Conservation (phyloP, 2,329 filamentous ascomycete genomes). For the Calonectria hongkongensis region DNA sequence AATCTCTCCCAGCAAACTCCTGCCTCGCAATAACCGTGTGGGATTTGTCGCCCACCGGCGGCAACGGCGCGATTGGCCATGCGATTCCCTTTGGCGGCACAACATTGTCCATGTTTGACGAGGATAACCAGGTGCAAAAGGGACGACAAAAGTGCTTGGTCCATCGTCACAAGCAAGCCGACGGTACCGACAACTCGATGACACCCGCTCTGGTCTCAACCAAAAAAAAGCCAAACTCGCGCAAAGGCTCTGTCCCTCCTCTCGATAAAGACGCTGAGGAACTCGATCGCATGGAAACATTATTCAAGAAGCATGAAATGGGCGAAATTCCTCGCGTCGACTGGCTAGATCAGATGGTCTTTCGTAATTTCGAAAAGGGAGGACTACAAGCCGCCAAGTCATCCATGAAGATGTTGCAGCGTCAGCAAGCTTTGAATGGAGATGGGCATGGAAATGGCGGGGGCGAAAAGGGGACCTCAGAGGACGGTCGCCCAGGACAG, state of each 20-base stretch:
- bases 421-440: conserved; percentile 64
- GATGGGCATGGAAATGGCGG: conserved; percentile 58
- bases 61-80: conserved; percentile 81
- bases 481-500: conserved; percentile 68
- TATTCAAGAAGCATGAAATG: conserved; percentile 99
- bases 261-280: conserved; percentile 87
- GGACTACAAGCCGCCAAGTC: conserved; percentile 79
- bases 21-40: conserved; percentile 95
- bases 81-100: conserved; percentile 95
- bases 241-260: conserved; percentile 68
- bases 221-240: conserved; percentile 71
- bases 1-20: conserved; percentile 86
- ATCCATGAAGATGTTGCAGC: conserved; percentile 75
- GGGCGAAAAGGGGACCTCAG: conserved; percentile 54
- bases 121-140: conserved; percentile 92
- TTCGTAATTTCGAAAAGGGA: conserved; percentile 89
- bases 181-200: conserved; percentile 86
- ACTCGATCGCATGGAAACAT: conserved; percentile 88
- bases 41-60: conserved; percentile 91
- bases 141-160: conserved; percentile 93
- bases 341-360: conserved; percentile 97
- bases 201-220: conserved; percentile 82
- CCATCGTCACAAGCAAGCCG: conserved; percentile 87
- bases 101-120: conserved; percentile 93
- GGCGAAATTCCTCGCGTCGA: conserved; percentile 94